These are phyloP conservation scores for Xylaria acuta DNA, from an alignment of 495 filamentous ascomycete species.

Conservation along the genomic window DNA sequence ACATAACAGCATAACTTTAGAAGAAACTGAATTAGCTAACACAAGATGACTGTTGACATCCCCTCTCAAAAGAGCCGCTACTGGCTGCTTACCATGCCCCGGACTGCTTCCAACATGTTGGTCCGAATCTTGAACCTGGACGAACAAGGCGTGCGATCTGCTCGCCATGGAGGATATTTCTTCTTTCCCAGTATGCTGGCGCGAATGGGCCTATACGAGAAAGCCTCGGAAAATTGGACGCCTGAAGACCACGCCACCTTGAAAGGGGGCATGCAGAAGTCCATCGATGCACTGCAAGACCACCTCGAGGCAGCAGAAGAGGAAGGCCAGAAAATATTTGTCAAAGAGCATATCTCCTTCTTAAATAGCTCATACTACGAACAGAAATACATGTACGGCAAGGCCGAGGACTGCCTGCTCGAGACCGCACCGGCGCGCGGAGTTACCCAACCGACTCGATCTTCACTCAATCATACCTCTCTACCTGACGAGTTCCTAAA, in stretches of 20 bases:
- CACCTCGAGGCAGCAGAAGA: constrained; percentile 35
- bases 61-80: constrained; percentile 16
- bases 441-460: constrained; percentile 29
- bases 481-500: constrained; percentile 49
- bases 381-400: constrained; percentile 19
- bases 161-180: constrained; percentile 50
- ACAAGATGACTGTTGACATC: constrained; percentile 23
- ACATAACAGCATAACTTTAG: neutral
- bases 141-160: constrained; percentile 39
- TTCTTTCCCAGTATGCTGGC: constrained; percentile 37
- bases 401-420: neutral
- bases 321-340: constrained; percentile 41
- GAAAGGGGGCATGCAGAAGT: constrained; percentile 23
- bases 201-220: constrained; percentile 26
- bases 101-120: constrained; percentile 53
- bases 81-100: constrained; percentile 45
- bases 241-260: constrained; percentile 31
- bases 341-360: constrained; percentile 50
- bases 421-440: neutral
- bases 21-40: neutral
- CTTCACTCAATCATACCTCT: constrained; percentile 44
- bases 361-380: constrained; percentile 31
- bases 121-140: constrained; percentile 47
- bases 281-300: constrained; percentile 40
- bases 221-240: constrained; percentile 40